Base-by-base conservation (phyloP, 345 rosid genomes). In the Euclidium syriacum region DNA sequence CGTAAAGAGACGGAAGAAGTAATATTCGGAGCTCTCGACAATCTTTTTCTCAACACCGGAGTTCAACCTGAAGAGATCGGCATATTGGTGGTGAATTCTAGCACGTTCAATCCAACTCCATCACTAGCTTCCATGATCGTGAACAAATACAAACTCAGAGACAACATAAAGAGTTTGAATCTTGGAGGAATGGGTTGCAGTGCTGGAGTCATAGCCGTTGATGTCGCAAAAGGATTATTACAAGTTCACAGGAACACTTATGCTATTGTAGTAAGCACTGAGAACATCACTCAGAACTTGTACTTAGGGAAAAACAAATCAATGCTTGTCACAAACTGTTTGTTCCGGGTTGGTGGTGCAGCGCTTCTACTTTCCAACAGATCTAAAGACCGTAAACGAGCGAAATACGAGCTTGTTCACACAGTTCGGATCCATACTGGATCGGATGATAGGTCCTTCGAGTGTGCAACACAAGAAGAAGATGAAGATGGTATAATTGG, bases 1-100 rank as follows among this genome's bases (percentile, higher is more conserved):
- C 81, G 98, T 41, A 82, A 83, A 64, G 98, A 92, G 73, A 83
- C 98, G 4, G 87, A 83, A 66, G 81, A 85, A 84, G 98, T 89
- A 67, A 92, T 92, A 79, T 89, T 79, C 53, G 98, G 98, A 56
- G 86, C 95, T 23, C 72, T 89, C 56, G 92, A 86, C 69, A 75
- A 69, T 73, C 79, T 92, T 6, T 89, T 89, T 41, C 81, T 77
- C 16, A 87, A 81, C 67, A 87, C 98, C 3, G 76, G 77, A 25
- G 64, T 89, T 5, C 81, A 83, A 44, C 83, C 95, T 12, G 71
- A 75, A 32, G 95, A 86, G 62, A 84, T 92, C 10, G 96, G 96
- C 15, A 77, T 87, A 24, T 35, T 73, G 20, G 73, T 73, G 32
- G 77, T 73, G 39, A 73, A 67, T 24, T 67, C 66, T 40, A 66